phyloP scores from a whole-genome alignment of 2,329 filamentous ascomycete genomes.

The Fusarium sp. region DNA sequence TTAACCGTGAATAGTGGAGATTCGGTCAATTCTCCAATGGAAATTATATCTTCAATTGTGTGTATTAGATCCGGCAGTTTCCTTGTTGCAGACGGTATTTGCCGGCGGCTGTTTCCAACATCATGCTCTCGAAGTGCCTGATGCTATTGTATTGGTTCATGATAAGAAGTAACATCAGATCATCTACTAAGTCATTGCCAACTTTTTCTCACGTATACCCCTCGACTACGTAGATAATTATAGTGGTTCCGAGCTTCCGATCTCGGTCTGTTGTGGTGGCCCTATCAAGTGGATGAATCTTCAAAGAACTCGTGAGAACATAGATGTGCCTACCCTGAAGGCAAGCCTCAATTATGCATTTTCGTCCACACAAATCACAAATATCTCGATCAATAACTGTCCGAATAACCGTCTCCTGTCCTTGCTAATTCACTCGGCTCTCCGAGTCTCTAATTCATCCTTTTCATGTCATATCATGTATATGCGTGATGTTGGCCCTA shows the following conservation, averaged over 20 bases:
- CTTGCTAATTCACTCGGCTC: neutral
- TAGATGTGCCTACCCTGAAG: constrained; percentile 15
- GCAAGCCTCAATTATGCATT: neutral
- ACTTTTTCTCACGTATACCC: neutral
- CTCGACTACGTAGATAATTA: neutral
- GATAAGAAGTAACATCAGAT: constrained; percentile 27
- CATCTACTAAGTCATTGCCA: constrained; percentile 18
- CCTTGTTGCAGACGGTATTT: neutral
- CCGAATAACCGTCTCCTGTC: no score
- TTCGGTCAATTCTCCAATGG: neutral
- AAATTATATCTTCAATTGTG: constrained; percentile 2
- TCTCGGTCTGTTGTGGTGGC: neutral
- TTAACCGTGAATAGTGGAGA: constrained; percentile 5
- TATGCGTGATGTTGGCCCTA: constrained; percentile 21
- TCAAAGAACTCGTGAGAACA: neutral
- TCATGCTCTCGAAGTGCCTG: constrained; percentile 16
- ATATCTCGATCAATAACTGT: neutral
- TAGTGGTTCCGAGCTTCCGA: constrained; percentile 1
- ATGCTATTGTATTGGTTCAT: neutral
- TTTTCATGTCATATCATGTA: constrained; percentile 13
- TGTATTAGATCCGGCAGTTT: constrained; percentile 15
- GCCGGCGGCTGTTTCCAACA: constrained; percentile 23
- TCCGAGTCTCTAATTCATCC: neutral
- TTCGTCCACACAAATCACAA: neutral
- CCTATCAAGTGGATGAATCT: constrained; percentile 1